These are phyloP conservation scores for Plasmodium blacklocki DNA, from an alignment of 169 alveolate genomes.

Conservation along the genomic window DNA sequence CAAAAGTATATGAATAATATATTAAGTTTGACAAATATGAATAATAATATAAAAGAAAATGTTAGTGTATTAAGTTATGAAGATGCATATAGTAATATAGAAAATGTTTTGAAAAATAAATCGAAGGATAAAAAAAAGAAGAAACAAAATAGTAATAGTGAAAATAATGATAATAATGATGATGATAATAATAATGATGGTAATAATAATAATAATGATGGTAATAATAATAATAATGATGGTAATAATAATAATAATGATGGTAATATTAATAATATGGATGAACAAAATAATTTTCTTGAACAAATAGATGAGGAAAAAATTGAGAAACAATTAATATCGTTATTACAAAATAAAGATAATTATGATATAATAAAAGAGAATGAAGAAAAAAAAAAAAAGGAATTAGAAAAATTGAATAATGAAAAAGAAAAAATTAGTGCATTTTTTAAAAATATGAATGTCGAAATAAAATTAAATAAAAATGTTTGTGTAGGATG, in stretches of 20 bases:
- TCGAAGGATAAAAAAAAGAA: background rate
- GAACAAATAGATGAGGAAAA: slow-evolving; percentile 25
- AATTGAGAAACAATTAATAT: slow-evolving; percentile 22
- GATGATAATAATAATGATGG: background rate
- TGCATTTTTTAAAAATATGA: slow-evolving; percentile 51
- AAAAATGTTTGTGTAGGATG: slow-evolving; percentile 80
- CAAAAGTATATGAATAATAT: slow-evolving; percentile 19
- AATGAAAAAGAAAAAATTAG: slow-evolving; percentile 45
- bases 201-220: background rate
- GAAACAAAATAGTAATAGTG: slow-evolving; percentile 14
- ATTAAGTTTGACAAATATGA: slow-evolving; percentile 26
- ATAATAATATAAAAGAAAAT: slow-evolving; percentile 48
- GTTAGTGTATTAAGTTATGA: slow-evolving; percentile 32
- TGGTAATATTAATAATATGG: background rate
- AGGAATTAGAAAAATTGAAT: slow-evolving; percentile 4
- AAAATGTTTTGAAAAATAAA: slow-evolving; percentile 1
- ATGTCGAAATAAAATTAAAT: slow-evolving; percentile 28
- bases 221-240: background rate
- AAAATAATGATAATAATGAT: background rate
- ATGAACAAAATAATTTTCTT: background rate
- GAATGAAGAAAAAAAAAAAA: background rate
- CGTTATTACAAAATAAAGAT: slow-evolving; percentile 19
- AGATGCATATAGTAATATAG: slow-evolving; percentile 17
- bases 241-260: background rate
- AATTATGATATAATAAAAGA: background rate